Conservation (phyloP, 2,329 filamentous ascomycete genomes). For the Nigrograna mackinnonii region DNA sequence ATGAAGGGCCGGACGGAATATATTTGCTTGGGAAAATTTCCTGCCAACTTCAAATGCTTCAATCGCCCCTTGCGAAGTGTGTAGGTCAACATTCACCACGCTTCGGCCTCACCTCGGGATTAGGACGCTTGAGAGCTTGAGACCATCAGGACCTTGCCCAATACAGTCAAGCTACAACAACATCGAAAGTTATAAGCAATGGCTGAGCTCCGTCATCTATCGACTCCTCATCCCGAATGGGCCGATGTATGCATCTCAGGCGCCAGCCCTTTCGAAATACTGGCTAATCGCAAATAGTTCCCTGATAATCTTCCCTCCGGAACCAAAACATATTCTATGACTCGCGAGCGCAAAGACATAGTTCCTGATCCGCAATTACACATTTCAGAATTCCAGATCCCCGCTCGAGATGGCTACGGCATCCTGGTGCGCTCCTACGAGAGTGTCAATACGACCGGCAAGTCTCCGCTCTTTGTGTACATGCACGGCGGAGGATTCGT, state of each 20-base stretch:
- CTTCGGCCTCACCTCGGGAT: too few species aligned
- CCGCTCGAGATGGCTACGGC: not conserved
- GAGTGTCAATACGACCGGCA: not conserved
- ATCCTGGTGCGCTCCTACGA: conserved; percentile 2
- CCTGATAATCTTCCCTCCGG: not conserved
- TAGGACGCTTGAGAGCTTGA: too few species aligned
- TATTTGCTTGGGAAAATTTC: too few species aligned
- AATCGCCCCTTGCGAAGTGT: too few species aligned
- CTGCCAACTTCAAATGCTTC: too few species aligned
- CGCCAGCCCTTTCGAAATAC: not conserved
- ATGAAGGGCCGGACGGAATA: too few species aligned
- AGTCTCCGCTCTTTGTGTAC: conserved; percentile 6
- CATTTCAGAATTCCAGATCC: not conserved
- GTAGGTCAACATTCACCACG: too few species aligned
- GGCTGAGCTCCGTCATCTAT: conserved; percentile 8
- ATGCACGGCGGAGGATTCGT: conserved; percentile 13
- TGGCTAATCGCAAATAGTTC: not conserved
- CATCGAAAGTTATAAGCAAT: too few species aligned
- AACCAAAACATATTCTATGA: not conserved
- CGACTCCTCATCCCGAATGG: conserved; percentile 9
- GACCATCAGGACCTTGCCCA: too few species aligned
- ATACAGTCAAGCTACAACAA: too few species aligned
- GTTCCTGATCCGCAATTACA: not conserved
- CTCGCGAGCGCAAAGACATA: not conserved
- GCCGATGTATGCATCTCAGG: conserved; percentile 3